Evolutionary conservation across 768 basidiomycete genomes (phyloP).

Genomic region (Phlebiopsis flavidoalba): DNA sequence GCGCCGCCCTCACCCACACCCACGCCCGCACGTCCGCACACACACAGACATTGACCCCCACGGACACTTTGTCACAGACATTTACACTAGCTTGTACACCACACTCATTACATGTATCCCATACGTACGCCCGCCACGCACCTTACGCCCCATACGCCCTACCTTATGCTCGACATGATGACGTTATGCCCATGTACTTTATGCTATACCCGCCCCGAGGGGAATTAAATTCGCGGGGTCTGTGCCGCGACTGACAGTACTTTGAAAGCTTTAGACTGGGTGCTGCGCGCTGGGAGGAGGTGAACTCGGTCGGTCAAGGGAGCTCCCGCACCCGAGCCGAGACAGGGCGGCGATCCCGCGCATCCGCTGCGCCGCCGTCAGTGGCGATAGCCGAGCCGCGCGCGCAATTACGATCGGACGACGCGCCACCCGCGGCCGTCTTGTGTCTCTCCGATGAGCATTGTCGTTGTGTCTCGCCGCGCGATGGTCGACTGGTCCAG

Average conservation of each 20-base stretch:
- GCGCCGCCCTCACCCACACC: too few species aligned
- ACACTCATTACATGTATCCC: background rate
- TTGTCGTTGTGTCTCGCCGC: background rate
- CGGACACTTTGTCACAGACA: too few species aligned
- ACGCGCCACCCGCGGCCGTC: background rate
- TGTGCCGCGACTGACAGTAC: too few species aligned
- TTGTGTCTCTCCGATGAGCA: background rate
- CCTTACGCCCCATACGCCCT: background rate
- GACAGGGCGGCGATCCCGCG: too few species aligned
- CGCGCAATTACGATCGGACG: too few species aligned
- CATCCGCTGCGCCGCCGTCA: too few species aligned
- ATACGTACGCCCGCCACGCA: background rate
- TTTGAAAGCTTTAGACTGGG: too few species aligned
- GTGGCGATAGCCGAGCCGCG: background rate
- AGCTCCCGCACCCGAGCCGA: background rate
- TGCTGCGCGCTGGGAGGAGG: background rate
- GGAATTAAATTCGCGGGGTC: background rate
- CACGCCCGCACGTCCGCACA: too few species aligned
- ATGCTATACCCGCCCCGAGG: background rate
- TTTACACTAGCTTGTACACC: background rate
- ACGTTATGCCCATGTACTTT: background rate
- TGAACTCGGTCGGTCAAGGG: too few species aligned
- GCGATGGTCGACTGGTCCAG: slow-evolving; percentile 12
- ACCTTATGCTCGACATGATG: too few species aligned
- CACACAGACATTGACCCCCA: too few species aligned